Percentiles rank a stretch among this genome's conserved stretches.
These are phyloP conservation scores for Aureobasidium sp. DNA, from an alignment of 2,329 filamentous ascomycete species.

Conservation along the genomic window DNA sequence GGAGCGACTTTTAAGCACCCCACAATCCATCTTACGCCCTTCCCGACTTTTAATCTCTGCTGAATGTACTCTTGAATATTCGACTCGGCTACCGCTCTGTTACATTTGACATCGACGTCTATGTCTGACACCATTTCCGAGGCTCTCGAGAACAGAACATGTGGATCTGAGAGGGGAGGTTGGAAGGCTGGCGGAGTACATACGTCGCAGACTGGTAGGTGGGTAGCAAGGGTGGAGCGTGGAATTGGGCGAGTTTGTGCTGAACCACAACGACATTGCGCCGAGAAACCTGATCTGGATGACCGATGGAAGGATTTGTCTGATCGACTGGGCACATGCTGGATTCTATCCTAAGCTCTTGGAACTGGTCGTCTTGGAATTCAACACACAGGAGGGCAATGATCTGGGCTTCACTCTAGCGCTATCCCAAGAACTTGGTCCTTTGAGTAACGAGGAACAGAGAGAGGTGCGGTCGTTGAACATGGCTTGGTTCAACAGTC, in stretches of 20 bases:
- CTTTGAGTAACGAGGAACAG: not conserved
- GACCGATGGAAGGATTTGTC: conserved; percentile 15
- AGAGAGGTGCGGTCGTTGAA: not conserved
- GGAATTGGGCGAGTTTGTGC: conserved; percentile 8
- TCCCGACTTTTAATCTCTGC: too few species aligned
- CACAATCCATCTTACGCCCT: too few species aligned
- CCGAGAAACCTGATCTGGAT: conserved; percentile 17
- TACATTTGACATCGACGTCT: too few species aligned
- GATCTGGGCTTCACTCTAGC: not conserved
- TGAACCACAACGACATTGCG: conserved; percentile 18
- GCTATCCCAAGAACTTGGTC: not conserved
- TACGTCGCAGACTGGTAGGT: not conserved
- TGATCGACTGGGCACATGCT: conserved; percentile 17
- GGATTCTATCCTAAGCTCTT: conserved; percentile 16
- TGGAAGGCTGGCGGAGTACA: not conserved
- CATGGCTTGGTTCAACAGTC: not conserved
- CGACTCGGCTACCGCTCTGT: too few species aligned
- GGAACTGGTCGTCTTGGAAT: conserved; percentile 5
- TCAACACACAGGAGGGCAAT: not conserved
- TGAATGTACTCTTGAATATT: too few species aligned
- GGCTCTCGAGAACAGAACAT: not conserved
- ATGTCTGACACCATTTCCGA: too few species aligned
- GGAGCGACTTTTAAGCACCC: too few species aligned
- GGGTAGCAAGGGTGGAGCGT: conserved; percentile 24
- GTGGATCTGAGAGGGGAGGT: not conserved